Percentiles rank a stretch among this genome's conserved stretches.
These are phyloP conservation scores for Stygiomarasmius scandens DNA, from an alignment of 1,284 basidiomycete species.

Conservation along the genomic window DNA sequence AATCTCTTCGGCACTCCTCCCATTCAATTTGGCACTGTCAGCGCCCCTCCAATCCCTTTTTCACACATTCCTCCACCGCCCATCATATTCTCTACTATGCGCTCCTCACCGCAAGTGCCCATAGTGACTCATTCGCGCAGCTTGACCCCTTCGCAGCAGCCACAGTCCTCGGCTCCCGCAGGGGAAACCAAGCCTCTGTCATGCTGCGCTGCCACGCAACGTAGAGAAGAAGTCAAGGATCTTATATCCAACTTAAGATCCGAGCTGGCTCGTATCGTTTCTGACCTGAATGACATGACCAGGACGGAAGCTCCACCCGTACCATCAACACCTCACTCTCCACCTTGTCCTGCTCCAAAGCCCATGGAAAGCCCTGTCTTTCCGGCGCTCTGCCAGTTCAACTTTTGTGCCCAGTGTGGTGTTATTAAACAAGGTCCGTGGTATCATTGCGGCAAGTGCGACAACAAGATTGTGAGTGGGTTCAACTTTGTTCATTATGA, in stretches of 20 bases:
- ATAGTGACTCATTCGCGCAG: conserved; percentile 27
- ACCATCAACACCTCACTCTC: background rate
- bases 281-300: conserved; percentile 1
- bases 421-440: conserved; percentile 37
- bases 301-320: background rate
- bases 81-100: conserved; percentile 33
- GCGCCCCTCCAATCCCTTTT: conserved; percentile 24
- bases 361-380: conserved; percentile 8
- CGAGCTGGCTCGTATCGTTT: conserved; percentile 32
- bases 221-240: conserved; percentile 54
- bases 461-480: conserved; percentile 32
- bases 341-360: background rate
- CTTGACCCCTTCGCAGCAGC: conserved; percentile 20
- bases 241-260: conserved; percentile 61
- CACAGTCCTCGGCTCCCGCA: background rate
- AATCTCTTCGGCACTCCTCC: conserved; percentile 12
- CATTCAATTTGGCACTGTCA: background rate
- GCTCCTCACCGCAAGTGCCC: conserved; percentile 19
- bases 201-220: conserved; percentile 57
- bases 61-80: conserved; percentile 41
- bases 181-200: conserved; percentile 15
- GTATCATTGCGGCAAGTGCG: conserved; percentile 47
- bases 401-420: conserved; percentile 44
- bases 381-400: conserved; percentile 25
- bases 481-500: background rate